Evolutionary conservation across 306 rosid genomes (phyloP).

Genomic region (Senna siamea): DNA sequence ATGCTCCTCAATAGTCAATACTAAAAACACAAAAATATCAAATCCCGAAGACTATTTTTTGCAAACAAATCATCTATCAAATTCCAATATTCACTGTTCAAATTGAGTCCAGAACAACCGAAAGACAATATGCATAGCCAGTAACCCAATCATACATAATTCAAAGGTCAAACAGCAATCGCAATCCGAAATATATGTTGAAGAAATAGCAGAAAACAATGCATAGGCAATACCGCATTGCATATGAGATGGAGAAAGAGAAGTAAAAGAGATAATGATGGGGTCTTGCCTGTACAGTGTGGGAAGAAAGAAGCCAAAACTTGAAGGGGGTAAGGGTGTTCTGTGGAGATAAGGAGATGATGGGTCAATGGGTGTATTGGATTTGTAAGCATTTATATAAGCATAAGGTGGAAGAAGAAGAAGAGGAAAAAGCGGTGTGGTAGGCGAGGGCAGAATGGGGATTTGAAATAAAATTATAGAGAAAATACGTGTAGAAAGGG

Average conservation of each 20-base stretch:
- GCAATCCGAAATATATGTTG: neutral
- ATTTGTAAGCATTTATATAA: slow-evolving; percentile 47
- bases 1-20: slow-evolving; percentile 30
- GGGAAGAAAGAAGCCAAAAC: slow-evolving; percentile 46
- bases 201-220: slow-evolving; percentile 6
- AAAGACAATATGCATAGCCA: too few relatives aligned
- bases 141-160: too few relatives aligned
- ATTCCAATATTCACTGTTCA: slow-evolving; percentile 28
- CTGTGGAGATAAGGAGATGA: slow-evolving; percentile 47
- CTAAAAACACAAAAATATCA: slow-evolving; percentile 16
- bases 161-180: too few relatives aligned
- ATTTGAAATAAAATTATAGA: slow-evolving; percentile 28
- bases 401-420: slow-evolving; percentile 42
- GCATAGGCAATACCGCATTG: slow-evolving; percentile 18
- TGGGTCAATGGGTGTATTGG: slow-evolving; percentile 45
- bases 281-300: slow-evolving; percentile 47
- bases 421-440: slow-evolving; percentile 36
- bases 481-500: slow-evolving; percentile 40
- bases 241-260: neutral
- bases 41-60: neutral
- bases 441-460: slow-evolving; percentile 56
- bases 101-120: slow-evolving; percentile 21
- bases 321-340: slow-evolving; percentile 37
- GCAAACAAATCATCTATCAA: slow-evolving; percentile 9
- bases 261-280: neutral